Base-by-base conservation (phyloP, 116 monocot genomes). In the Papilionanthe hybrid region DNA sequence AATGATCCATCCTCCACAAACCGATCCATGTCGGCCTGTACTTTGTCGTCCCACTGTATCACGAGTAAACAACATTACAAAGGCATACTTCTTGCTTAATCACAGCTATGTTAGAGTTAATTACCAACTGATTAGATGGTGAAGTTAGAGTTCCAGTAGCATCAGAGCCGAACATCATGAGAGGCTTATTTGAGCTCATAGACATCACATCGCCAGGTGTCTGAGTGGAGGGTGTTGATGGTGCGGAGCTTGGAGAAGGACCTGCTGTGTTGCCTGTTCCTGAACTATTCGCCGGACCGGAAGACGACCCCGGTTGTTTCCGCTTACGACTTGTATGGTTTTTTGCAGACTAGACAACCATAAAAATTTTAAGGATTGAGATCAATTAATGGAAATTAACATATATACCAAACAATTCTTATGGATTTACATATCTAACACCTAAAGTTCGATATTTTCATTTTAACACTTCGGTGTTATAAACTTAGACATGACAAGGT, bases 1-100 rank as follows among this genome's bases (percentile, higher is more conserved):
- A 99, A 80, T 15, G 96, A 90, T n/a, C 94, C 98, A 89, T 95
- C 97, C 27, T 97, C 97, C 44, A 91, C 92, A 83, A 96, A 89
- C 9, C 89, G 86, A 57, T 91, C 92, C 78, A 92, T 84, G 72
- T 92, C 92, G 84, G 82, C 88, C 88, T 92, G 93, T 25, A 94
- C 69, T 83, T 83, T 90, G 78, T 83, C 76, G 87, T 82, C 86
- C 81, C 86, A 84, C 80, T 88, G 78, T 8, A 10, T 82, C 79
- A 84, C 9, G 25, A 53, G 15, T 29, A 77, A 37, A 37, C 13
- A 17, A 5, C 78, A 47, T 19, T 6, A 29, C 28, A 29, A 17
- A 25, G n/a, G 68, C 25, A 47, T 30, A 42, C 58, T 44, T 18
- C 12, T 7, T 57, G 23, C 12, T 41, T 79, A 57, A 56, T 74